phyloP scores from a whole-genome alignment of 768 basidiomycete species.

The Trichaptum fuscoviolaceum region DNA sequence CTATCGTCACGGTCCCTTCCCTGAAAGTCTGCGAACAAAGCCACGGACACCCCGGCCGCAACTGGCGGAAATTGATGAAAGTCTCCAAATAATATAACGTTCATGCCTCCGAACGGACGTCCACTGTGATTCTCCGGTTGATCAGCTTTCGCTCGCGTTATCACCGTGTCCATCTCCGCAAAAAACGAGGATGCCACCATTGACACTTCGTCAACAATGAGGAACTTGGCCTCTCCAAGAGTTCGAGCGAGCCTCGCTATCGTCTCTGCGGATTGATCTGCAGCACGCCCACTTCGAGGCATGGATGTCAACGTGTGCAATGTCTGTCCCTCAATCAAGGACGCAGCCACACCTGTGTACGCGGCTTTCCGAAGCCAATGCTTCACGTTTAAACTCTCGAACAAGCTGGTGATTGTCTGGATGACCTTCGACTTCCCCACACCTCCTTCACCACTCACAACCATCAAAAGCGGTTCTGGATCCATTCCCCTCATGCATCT shows the following conservation, averaged over 20 bases:
- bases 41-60: not conserved
- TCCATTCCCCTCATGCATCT: constrained; percentile 8
- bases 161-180: not conserved
- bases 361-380: constrained; percentile 30
- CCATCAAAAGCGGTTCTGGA: constrained; percentile 30
- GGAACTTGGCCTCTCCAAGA: constrained; percentile 11
- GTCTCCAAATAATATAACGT: constrained; percentile 36
- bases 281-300: constrained; percentile 9
- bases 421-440: constrained; percentile 41
- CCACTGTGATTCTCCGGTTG: constrained; percentile 9
- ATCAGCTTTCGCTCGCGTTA: constrained; percentile 8
- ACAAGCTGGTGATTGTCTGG: constrained; percentile 30
- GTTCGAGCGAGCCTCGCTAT: constrained; percentile 8
- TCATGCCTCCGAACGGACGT: constrained; percentile 22
- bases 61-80: constrained; percentile 45
- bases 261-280: constrained; percentile 7
- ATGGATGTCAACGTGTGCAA: constrained; percentile 18
- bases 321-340: constrained; percentile 32
- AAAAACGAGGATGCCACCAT: constrained; percentile 10
- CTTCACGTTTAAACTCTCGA: constrained; percentile 12
- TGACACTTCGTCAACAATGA: constrained; percentile 8
- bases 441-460: constrained; percentile 36
- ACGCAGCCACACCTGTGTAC: constrained; percentile 36
- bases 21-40: not conserved
- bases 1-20: not conserved